These are phyloP conservation scores for Komagataea norvegica DNA, from an alignment of 1,139 yeast species.

Conservation along the genomic window DNA sequence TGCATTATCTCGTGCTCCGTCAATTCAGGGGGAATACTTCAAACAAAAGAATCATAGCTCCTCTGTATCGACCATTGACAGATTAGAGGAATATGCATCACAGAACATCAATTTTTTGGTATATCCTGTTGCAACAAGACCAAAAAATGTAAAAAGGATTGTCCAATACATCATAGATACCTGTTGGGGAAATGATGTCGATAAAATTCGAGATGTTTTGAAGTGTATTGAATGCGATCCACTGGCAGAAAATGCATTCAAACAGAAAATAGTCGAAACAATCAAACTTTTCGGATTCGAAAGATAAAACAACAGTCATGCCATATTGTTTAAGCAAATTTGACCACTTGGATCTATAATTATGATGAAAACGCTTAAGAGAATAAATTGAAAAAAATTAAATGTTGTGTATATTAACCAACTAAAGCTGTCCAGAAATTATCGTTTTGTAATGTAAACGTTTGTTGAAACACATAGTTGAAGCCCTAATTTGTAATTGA, in stretches of 20 bases:
- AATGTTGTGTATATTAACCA: too few relatives aligned
- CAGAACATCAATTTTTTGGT: slow-evolving; percentile 30
- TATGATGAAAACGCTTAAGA: neutral
- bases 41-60: neutral
- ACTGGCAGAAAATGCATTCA: slow-evolving; percentile 26
- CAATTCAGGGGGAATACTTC: slow-evolving; percentile 4
- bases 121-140: slow-evolving; percentile 31
- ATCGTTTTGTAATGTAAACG: neutral
- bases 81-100: slow-evolving; percentile 27
- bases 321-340: too few relatives aligned
- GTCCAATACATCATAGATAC: slow-evolving; percentile 32
- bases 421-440: neutral
- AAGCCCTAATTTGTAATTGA: too few relatives aligned
- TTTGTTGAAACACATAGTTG: neutral
- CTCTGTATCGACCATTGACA: slow-evolving; percentile 16
- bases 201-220: slow-evolving; percentile 25
- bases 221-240: slow-evolving; percentile 25
- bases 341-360: too few relatives aligned
- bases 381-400: neutral
- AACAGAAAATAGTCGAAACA: slow-evolving; percentile 30
- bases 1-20: slow-evolving; percentile 7
- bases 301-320: slow-evolving; percentile 15
- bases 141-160: slow-evolving; percentile 28
- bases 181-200: slow-evolving; percentile 30
- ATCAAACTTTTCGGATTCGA: slow-evolving; percentile 31